These are phyloP conservation scores for Darksidea phi DNA, from an alignment of 495 filamentous ascomycete genomes.

Conservation along the genomic window DNA sequence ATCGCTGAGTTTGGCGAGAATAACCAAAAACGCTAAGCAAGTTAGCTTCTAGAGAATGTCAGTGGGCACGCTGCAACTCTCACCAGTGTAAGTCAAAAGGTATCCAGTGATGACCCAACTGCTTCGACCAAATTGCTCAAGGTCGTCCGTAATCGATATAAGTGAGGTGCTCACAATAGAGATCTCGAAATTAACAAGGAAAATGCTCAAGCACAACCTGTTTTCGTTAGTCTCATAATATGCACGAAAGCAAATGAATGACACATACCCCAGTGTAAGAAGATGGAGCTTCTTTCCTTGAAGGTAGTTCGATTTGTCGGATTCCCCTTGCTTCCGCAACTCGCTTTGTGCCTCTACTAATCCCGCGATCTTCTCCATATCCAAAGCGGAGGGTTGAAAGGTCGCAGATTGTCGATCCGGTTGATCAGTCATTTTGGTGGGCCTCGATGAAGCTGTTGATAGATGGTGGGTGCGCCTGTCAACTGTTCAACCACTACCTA, in stretches of 20 bases:
- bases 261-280: slow-evolving; percentile 1
- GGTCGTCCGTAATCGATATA: slow-evolving; percentile 56
- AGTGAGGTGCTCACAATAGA: slow-evolving; percentile 64
- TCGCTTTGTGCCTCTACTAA: no score
- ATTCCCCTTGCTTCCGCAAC: no score
- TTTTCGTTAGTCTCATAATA: slow-evolving; percentile 3
- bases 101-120: slow-evolving; percentile 61
- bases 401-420: no score
- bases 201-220: slow-evolving; percentile 56
- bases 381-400: no score
- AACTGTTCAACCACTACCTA: no score
- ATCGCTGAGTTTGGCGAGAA: slow-evolving; percentile 36
- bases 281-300: slow-evolving; percentile 5
- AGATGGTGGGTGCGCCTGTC: no score
- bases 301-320: neutral
- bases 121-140: slow-evolving; percentile 53
- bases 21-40: slow-evolving; percentile 8
- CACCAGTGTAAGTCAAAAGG: slow-evolving; percentile 57
- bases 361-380: no score
- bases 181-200: slow-evolving; percentile 61
- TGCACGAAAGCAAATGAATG: neutral
- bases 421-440: no score
- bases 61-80: neutral
- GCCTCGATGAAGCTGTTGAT: no score
- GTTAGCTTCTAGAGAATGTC: neutral